phyloP scores from a whole-genome alignment of 768 basidiomycete species.

The Lentinula aciculospora region DNA sequence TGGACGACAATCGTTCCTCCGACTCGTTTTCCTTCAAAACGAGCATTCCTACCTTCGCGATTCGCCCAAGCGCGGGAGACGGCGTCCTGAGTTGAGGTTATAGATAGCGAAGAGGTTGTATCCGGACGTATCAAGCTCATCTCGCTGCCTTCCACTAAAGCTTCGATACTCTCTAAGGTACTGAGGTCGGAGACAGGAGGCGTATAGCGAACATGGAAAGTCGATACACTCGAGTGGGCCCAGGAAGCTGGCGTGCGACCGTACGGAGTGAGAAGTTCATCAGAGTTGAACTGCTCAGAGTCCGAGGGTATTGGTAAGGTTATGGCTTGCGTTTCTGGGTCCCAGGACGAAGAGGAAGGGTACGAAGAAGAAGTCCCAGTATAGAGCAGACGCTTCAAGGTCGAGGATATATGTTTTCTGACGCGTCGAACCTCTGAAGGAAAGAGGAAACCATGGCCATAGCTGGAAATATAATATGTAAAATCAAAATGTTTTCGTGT shows the following conservation, averaged over 20 bases:
- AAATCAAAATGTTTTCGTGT: neutral
- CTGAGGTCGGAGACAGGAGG: conserved; percentile 65
- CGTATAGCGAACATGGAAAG: conserved; percentile 72
- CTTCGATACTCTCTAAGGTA: conserved; percentile 73
- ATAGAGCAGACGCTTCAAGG: neutral
- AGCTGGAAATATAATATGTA: conserved; percentile 37
- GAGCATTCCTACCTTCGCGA: conserved; percentile 62
- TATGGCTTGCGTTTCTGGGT: neutral
- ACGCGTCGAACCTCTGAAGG: conserved; percentile 80
- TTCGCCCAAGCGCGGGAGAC: conserved; percentile 52
- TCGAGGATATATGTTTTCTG: conserved; percentile 38
- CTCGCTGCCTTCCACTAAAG: conserved; percentile 86
- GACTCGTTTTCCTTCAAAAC: conserved; percentile 63
- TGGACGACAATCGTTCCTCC: conserved; percentile 96
- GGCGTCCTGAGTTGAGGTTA: neutral
- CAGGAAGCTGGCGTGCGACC: conserved; percentile 50
- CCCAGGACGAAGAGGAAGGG: conserved; percentile 15
- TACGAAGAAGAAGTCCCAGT: neutral
- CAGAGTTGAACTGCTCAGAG: neutral
- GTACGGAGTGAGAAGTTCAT: conserved; percentile 10
- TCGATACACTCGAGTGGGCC: conserved; percentile 82
- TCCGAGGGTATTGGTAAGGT: neutral
- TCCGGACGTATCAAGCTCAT: conserved; percentile 73
- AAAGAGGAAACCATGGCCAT: conserved; percentile 93
- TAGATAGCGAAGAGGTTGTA: conserved; percentile 17